Percentiles rank a stretch among this genome's conserved stretches.
Conservation (phyloP, 129 eudicot genomes). For the Erigeron canadensis region DNA sequence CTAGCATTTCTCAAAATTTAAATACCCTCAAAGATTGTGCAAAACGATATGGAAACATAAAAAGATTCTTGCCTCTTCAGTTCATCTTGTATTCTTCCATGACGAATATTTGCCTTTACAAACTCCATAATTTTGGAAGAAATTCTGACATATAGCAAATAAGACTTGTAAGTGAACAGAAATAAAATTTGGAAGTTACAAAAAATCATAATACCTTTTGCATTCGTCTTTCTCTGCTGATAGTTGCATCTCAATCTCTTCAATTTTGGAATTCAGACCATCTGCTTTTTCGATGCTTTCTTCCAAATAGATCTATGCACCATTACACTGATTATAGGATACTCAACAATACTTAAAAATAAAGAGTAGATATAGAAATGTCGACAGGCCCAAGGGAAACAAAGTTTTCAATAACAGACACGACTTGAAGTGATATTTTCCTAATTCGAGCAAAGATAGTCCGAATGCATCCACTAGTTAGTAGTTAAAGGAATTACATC, state of each 20-base stretch:
- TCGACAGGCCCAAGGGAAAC: slow-evolving; percentile 1
- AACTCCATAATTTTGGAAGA: slow-evolving; percentile 65
- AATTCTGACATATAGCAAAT: slow-evolving; percentile 41
- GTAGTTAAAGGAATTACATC: slow-evolving; percentile 1
- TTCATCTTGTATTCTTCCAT: slow-evolving; percentile 72
- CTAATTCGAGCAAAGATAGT: neutral
- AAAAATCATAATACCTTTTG: slow-evolving; percentile 43
- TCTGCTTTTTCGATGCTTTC: slow-evolving; percentile 63
- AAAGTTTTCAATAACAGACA: neutral
- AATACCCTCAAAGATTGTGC: slow-evolving; percentile 14
- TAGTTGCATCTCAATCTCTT: slow-evolving; percentile 72
- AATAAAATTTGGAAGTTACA: neutral
- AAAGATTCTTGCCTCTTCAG: slow-evolving; percentile 58
- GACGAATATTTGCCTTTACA: slow-evolving; percentile 66
- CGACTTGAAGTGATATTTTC: slow-evolving; percentile 1
- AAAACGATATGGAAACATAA: slow-evolving; percentile 11
- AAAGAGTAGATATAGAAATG: neutral
- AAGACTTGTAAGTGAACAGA: slow-evolving; percentile 17
- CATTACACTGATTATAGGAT: slow-evolving; percentile 20
- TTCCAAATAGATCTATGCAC: slow-evolving; percentile 52
- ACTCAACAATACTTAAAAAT: neutral
- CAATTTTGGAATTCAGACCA: slow-evolving; percentile 48
- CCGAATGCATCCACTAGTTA: slow-evolving; percentile 1
- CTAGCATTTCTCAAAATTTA: too few relatives aligned
- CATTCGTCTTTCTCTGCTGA: slow-evolving; percentile 63